phyloP scores from a whole-genome alignment of 2,329 filamentous ascomycete genomes.

The Talaromyces islandicus region DNA sequence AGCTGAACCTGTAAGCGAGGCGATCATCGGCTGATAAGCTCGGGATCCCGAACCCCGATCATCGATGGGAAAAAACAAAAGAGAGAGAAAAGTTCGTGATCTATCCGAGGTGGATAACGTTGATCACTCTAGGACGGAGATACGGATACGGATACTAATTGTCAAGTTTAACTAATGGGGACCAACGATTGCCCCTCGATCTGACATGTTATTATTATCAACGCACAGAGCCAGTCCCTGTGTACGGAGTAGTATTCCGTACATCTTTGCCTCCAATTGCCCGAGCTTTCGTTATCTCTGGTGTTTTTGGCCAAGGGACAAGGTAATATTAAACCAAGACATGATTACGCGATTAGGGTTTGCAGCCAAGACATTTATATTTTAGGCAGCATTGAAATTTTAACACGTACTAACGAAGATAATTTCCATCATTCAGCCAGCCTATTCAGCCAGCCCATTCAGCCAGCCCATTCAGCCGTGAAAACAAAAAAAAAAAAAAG shows the following conservation, averaged over 20 bases:
- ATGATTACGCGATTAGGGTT: not conserved
- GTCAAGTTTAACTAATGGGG: no score
- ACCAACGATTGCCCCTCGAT: not conserved
- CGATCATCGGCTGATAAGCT: not conserved
- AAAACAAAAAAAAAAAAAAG: no score
- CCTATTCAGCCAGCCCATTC: not conserved
- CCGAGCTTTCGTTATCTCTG: not conserved
- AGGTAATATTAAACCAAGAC: not conserved
- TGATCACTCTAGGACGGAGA: not conserved
- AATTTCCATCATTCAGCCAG: not conserved
- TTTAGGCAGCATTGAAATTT: not conserved
- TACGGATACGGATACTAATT: no score
- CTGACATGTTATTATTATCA: not conserved
- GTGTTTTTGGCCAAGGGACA: not conserved
- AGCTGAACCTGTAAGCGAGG: not conserved
- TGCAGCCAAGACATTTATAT: not conserved
- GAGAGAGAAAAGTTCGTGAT: not conserved
- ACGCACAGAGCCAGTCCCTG: not conserved
- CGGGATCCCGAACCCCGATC: not conserved
- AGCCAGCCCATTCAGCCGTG: not conserved
- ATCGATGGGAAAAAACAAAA: not conserved
- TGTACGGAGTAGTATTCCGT: no score
- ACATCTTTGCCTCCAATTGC: not conserved
- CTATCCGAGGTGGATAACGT: not conserved
- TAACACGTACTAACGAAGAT: not conserved